A percentile compares a stretch with the other conserved stretches of the same genome.
phyloP scores from a whole-genome alignment of 495 filamentous ascomycete genomes.

The Aspergillus sclerotioniger region DNA sequence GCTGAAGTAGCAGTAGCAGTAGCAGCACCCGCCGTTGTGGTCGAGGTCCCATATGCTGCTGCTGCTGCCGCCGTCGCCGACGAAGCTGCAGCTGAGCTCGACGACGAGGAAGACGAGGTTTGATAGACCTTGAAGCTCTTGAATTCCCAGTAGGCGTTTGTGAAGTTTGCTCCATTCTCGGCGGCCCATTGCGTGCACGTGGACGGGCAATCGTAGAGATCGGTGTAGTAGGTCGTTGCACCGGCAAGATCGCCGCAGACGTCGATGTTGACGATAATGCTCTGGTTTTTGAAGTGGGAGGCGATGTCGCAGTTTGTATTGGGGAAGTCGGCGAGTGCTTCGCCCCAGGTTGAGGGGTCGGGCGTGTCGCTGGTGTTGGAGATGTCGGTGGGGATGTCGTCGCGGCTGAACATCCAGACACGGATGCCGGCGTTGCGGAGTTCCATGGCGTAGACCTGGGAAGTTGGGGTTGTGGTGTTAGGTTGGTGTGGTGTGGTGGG shows the following conservation, averaged over 20 bases:
- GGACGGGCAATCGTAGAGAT: constrained; percentile 43
- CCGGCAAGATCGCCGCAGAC: constrained; percentile 45
- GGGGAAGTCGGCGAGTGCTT: constrained; percentile 51
- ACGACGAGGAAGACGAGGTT: background rate
- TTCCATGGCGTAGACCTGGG: constrained; percentile 46
- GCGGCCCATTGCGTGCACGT: constrained; percentile 44
- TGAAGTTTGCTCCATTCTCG: constrained; percentile 35
- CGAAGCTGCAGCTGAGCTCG: background rate
- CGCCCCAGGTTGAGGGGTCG: constrained; percentile 48
- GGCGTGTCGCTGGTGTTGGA: constrained; percentile 24
- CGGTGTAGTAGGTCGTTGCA: constrained; percentile 30
- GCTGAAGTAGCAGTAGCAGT: no score
- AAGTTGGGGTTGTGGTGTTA: background rate
- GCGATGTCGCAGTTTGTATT: constrained; percentile 47
- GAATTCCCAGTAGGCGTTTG: constrained; percentile 53
- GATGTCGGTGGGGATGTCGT: constrained; percentile 40
- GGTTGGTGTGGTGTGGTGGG: background rate
- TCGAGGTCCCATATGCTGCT: no score
- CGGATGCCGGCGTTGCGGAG: constrained; percentile 46
- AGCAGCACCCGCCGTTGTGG: no score
- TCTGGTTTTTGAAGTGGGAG: constrained; percentile 49
- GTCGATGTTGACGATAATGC: constrained; percentile 53
- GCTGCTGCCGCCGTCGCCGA: no score
- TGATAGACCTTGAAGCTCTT: constrained; percentile 46
- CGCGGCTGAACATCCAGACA: constrained; percentile 48